A percentile compares a stretch with the other conserved stretches of the same genome.
Evolutionary conservation across 352 stramenopile genomes (phyloP).

Genomic region (Globisporangium cystogenes): DNA sequence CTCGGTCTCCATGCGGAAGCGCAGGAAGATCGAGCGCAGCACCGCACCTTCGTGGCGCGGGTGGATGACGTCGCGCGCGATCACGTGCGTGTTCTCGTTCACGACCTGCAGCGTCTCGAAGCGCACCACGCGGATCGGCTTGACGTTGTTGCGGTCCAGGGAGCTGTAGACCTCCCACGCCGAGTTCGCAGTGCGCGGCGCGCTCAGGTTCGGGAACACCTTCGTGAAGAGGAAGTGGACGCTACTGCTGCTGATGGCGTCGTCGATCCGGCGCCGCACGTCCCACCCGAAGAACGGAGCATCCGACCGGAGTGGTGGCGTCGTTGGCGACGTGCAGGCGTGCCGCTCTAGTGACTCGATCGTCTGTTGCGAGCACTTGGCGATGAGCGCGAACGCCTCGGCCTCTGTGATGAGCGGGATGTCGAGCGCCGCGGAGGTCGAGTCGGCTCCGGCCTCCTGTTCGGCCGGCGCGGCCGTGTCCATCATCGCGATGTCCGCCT

Average conservation of each 20-base stretch:
- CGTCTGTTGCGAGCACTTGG: slow-evolving; percentile 17
- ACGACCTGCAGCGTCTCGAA: slow-evolving; percentile 37
- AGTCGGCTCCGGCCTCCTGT: neutral
- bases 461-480: neutral
- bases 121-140: slow-evolving; percentile 27
- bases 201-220: slow-evolving; percentile 22
- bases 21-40: slow-evolving; percentile 32
- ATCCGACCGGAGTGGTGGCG: slow-evolving; percentile 8
- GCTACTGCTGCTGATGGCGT: slow-evolving; percentile 20
- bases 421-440: neutral
- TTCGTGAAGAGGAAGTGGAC: slow-evolving; percentile 35
- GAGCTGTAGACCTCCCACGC: slow-evolving; percentile 30
- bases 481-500: slow-evolving; percentile 9
- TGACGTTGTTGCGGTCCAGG: slow-evolving; percentile 24
- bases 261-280: slow-evolving; percentile 24
- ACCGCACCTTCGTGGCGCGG: slow-evolving; percentile 28
- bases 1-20: slow-evolving; percentile 31
- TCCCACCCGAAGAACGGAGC: slow-evolving; percentile 29
- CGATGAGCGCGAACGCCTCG: slow-evolving; percentile 24
- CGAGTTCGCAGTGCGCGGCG: slow-evolving; percentile 15
- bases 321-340: neutral
- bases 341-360: slow-evolving; percentile 19
- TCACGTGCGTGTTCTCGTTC: slow-evolving; percentile 31
- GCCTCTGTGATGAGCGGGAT: slow-evolving; percentile 21
- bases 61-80: slow-evolving; percentile 32